Conservation (phyloP, 164 flowering plant genomes). For the Paratinospora sagittata region DNA sequence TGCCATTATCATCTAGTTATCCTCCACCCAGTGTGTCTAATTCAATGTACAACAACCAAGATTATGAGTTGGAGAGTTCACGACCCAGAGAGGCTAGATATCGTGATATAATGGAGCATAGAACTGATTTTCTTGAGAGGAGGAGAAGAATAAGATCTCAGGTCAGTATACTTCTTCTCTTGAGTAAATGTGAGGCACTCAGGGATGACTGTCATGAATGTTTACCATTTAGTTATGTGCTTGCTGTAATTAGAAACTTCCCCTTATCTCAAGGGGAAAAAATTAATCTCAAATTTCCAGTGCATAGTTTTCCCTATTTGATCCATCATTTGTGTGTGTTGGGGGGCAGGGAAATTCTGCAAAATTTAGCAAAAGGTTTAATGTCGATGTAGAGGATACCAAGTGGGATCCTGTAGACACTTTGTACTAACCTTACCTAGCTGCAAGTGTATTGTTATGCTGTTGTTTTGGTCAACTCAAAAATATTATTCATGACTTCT, state of each 20-base stretch:
- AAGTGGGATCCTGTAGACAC: too few species aligned
- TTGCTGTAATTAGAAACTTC: not conserved
- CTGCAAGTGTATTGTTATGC: not conserved
- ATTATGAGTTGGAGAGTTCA: constrained; percentile 41
- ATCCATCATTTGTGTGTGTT: not conserved
- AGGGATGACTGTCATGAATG: not conserved
- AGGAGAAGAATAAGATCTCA: constrained; percentile 94
- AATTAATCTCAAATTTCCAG: not conserved
- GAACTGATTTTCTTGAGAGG: constrained; percentile 79
- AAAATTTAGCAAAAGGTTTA: not conserved
- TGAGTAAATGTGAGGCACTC: not conserved
- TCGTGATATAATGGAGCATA: constrained; percentile 60
- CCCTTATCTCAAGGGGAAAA: not conserved
- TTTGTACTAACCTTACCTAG: not conserved
- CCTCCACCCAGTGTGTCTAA: constrained; percentile 26
- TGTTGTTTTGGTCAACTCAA: not conserved
- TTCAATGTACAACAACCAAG: constrained; percentile 35
- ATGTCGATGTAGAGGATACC: not conserved
- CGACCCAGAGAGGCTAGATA: constrained; percentile 58
- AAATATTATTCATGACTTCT: too few species aligned
- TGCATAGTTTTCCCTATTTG: not conserved
- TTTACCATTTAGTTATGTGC: not conserved
- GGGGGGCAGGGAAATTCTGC: not conserved
- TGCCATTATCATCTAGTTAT: constrained; percentile 31
- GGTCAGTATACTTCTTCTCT: constrained; percentile 37